A percentile compares a stretch with the other conserved stretches of the same genome.
Conservation (phyloP, 1,284 basidiomycete species). For the Ganoderma meredithae region DNA sequence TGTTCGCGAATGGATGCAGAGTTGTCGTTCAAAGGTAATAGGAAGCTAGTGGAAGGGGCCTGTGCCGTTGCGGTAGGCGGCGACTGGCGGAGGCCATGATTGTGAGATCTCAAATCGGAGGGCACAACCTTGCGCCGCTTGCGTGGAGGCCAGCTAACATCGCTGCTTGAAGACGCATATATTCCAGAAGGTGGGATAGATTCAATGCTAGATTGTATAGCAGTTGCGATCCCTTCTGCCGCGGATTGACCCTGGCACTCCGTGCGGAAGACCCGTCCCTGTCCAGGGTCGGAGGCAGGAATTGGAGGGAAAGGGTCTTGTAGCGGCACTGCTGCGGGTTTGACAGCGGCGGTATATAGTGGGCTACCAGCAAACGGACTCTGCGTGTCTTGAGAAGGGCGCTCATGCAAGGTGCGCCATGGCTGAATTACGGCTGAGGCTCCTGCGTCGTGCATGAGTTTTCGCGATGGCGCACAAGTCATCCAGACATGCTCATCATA, state of each 20-base stretch:
- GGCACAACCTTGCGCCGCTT: conserved; percentile 6
- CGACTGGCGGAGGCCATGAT: not conserved
- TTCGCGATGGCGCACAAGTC: not conserved
- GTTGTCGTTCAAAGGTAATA: not conserved
- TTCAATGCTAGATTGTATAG: not conserved
- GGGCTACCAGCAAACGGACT: not conserved
- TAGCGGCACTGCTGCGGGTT: not conserved
- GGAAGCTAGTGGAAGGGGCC: not conserved
- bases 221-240: not conserved
- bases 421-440: too few species aligned
- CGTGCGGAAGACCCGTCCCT: not conserved
- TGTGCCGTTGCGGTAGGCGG: not conserved
- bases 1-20: not conserved
- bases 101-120: not conserved
- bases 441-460: too few species aligned
- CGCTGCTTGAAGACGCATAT: not conserved
- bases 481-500: not conserved
- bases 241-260: conserved; percentile 11
- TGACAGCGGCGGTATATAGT: too few species aligned
- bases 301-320: not conserved
- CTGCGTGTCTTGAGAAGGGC: not conserved
- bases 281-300: conserved; percentile 6
- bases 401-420: not conserved
- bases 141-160: conserved; percentile 1
- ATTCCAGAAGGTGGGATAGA: not conserved